Base-by-base conservation (phyloP, 495 filamentous ascomycete species). In the Talaromyces stipitatus region DNA sequence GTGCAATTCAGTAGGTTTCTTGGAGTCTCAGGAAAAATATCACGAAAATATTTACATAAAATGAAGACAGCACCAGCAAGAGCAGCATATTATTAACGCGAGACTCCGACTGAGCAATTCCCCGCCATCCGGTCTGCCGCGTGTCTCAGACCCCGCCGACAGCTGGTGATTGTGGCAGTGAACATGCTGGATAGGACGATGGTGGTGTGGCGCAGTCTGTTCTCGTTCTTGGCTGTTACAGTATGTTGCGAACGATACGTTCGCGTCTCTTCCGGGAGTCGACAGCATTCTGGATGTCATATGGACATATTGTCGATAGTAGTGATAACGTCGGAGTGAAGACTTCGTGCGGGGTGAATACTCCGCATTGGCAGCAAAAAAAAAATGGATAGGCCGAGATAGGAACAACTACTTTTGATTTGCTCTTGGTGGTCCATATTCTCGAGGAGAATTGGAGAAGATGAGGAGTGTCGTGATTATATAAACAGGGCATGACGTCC, bases 401-500 rank as follows among this genome's bases (percentile, higher is more conserved):
- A 41, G 36, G 36, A 41, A 41, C 36, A 41, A 41, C 36, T 7
- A 41, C n/a, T 41, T n/a, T 41, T 41, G 36, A 41, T 41, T 41
- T 41, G 36, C n/a, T 20, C 36, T 41, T n/a, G n/a, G 14, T n/a
- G 14, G 32, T 36, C 32, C 36, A 41, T 41, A 16, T 10, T 36
- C 32, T 36, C n/a, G 4, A 8, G n/a, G 18, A 9, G 36, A 41
- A 41, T 41, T 41, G 36, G 36, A 41, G 36, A 41, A 2, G 36
- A 16, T 20, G 33, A 26, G 24, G 12, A 1, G 10, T 27, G 14
- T n/a, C 22, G 46, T 20, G n/a, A 14, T 48, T 48, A 52, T 52
- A 52, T 52, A 52, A 52, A 28, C 26, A n/a, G n/a, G n/a, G n/a
- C n/a, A 30, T 32, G 50, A 52, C 50, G 14, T 20, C n/a, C 24